These are phyloP conservation scores for Zea mays DNA, from an alignment of 176 grass and related monocot species.

Conservation along the genomic window Zm-B73-REFERENCE-NAM-5.0 NC_050098.1:112325501-112326000, in stretches of 20 bases:
- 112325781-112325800: slow-evolving; percentile 30
- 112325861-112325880: slow-evolving; percentile 34
- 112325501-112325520: not conserved
- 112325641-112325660: not conserved
- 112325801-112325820: slow-evolving; percentile 41
- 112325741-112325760: slow-evolving; percentile 49
- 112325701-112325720: slow-evolving; percentile 71
- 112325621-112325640: not conserved
- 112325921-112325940: slow-evolving; percentile 9
- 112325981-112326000: slow-evolving; percentile 39
- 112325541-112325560: slow-evolving; percentile 15
- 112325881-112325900: slow-evolving; percentile 51
- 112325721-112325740: slow-evolving; percentile 63
- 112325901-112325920: slow-evolving; percentile 29
- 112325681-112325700: slow-evolving; percentile 28
- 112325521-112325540: not conserved
- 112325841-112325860: slow-evolving; percentile 44
- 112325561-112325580: not conserved
- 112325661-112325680: slow-evolving; percentile 7
- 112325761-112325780: slow-evolving; percentile 32
- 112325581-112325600: not conserved
- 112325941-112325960: slow-evolving; percentile 7
- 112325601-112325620: not conserved
- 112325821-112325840: slow-evolving; percentile 44
- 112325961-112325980: slow-evolving; percentile 33